These are phyloP conservation scores for Wallacemonas sp. DNA, from an alignment of 208 protist genomes.

Conservation along the genomic window DNA sequence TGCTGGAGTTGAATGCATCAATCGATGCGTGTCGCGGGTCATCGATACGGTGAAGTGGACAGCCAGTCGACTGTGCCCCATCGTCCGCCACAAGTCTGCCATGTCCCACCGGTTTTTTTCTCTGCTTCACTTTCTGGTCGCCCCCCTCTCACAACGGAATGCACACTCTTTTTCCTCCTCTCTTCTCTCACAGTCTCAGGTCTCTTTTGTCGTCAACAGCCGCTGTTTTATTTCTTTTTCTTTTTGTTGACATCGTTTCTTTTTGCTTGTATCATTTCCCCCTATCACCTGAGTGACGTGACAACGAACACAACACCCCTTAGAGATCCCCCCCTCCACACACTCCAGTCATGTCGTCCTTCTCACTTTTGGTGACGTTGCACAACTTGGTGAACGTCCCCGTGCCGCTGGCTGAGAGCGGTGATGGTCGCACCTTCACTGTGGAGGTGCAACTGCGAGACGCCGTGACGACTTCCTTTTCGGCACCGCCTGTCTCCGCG, in stretches of 20 bases:
- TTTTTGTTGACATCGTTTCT: neutral
- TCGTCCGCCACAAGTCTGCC: neutral
- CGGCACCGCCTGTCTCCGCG: conserved; percentile 32
- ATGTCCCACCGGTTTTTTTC: neutral
- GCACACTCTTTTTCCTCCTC: neutral
- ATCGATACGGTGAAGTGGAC: too few species aligned
- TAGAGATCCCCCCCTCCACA: neutral
- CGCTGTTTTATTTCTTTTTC: neutral
- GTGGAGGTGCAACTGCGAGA: conserved; percentile 49
- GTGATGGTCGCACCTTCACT: conserved; percentile 45
- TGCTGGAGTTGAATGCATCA: too few species aligned
- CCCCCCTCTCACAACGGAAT: too few species aligned
- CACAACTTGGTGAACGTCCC: conserved; percentile 85
- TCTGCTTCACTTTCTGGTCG: neutral
- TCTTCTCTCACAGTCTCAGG: neutral
- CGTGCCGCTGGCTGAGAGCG: conserved; percentile 27
- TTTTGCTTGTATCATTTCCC: too few species aligned
- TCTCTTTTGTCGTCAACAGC: neutral
- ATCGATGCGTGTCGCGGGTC: too few species aligned
- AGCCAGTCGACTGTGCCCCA: too few species aligned
- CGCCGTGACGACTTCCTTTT: conserved; percentile 29
- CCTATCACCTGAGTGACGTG: too few species aligned
- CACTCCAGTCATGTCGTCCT: conserved; percentile 27
- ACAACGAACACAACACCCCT: too few species aligned
- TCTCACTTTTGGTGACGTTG: conserved; percentile 60